Evolutionary conservation across 1,139 yeast genomes (phyloP), one percentile per base, ranked within the genome.

Genomic region (Groenewaldozyma auringiensis): DNA sequence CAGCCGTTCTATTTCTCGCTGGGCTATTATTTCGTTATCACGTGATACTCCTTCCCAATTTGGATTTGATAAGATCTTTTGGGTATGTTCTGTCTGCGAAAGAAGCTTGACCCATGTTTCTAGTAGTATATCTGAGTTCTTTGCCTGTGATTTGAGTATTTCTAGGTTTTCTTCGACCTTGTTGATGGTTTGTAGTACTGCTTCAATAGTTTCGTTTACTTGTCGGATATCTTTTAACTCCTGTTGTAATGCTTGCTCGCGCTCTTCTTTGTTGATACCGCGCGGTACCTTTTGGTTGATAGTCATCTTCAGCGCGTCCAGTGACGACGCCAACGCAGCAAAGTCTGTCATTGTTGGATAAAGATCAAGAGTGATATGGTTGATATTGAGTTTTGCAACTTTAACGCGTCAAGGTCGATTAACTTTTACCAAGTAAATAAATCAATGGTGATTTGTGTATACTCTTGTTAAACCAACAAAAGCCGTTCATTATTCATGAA

Each of bases 71-170:
- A 65, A 46, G 21, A 65, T 52, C 17, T 56, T 50, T 33, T 64
- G 63, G 4, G 65, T 64, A 40, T 63, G 67, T 40, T 62, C 65
- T 1, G 69, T 57, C 41, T 65, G 67, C 2, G 68, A 63, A 27
- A 65, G 51, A 37, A 65, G 61, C 37, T 57, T 51, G 20, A 61
- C 58, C 67, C 68, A 65, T 43, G 53, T 49, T 42, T 62, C 60
- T n/a, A 65, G 55, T 36, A 64, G 49, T 32, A 49, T 51, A 46
- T 65, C 61, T n/a, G 67, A 60, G 42, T 62, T 61, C 34, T 48
- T 48, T 2, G 64, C 54, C 21, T 65, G 53, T 6, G 44, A 40
- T 16, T 54, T 48, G 16, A 62, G 60, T 4, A 50, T 44, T 3
- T 51, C 54, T 1, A 60, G 44, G 41, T 60, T 55, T 13, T 42